phyloP scores from a whole-genome alignment of 352 stramenopile species.

The Globisporangium acanthophoron region DNA sequence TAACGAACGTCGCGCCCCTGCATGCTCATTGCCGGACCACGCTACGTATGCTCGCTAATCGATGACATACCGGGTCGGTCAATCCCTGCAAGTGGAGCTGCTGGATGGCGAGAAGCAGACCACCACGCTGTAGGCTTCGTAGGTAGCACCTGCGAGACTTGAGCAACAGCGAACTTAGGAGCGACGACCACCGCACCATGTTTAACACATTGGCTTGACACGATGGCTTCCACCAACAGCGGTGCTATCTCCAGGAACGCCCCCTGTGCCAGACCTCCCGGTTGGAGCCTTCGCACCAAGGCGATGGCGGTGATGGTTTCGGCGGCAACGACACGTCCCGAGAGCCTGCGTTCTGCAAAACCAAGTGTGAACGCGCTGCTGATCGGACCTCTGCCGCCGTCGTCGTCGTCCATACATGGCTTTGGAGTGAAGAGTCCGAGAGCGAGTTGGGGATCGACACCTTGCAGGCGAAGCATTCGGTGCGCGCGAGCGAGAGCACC shows the following conservation, averaged over 20 bases:
- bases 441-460: not conserved
- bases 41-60: too few species aligned
- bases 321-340: not conserved
- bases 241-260: too few species aligned
- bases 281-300: not conserved
- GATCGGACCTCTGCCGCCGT: not conserved
- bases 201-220: too few species aligned
- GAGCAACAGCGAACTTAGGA: too few species aligned
- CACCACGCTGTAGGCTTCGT: too few species aligned
- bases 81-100: too few species aligned
- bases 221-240: too few species aligned
- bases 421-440: not conserved
- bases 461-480: not conserved
- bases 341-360: not conserved
- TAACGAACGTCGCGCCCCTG: not conserved
- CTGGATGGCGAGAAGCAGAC: too few species aligned
- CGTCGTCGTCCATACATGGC: not conserved
- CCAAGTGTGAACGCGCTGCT: not conserved
- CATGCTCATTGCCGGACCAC: too few species aligned
- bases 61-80: too few species aligned
- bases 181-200: too few species aligned
- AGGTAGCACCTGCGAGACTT: too few species aligned
- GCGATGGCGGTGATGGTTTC: not conserved
- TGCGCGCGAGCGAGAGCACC: not conserved
- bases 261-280: not conserved